A percentile compares a stretch with the other conserved stretches of the same genome.
phyloP scores from a whole-genome alignment of 192 early-diverging fungal species.

The Coemansia sp. region DNA sequence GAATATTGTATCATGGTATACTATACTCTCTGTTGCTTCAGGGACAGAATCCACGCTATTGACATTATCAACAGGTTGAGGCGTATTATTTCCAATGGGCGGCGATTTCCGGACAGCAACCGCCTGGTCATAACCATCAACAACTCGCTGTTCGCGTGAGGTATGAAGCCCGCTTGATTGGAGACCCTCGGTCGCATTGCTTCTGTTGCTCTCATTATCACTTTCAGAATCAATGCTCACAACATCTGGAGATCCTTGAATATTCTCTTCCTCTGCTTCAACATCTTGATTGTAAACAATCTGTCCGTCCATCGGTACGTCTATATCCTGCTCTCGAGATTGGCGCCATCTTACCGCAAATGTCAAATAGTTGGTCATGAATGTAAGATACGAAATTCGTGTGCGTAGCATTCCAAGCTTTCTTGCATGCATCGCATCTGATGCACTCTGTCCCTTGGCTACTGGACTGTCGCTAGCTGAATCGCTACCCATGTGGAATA shows the following conservation, averaged over 20 bases:
- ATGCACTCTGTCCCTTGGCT: not conserved
- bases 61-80: not conserved
- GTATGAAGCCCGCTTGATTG: slow-evolving; percentile 3
- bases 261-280: not conserved
- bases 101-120: not conserved
- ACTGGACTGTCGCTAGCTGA: not conserved
- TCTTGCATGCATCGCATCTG: not conserved
- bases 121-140: not conserved
- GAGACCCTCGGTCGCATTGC: not conserved
- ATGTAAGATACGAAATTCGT: slow-evolving; percentile 20
- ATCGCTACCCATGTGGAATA: slow-evolving; percentile 12
- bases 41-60: not conserved
- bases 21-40: not conserved
- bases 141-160: not conserved
- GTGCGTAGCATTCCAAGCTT: slow-evolving; percentile 15
- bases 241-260: not conserved
- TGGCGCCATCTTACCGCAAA: slow-evolving; percentile 40
- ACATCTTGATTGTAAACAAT: not conserved
- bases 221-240: slow-evolving; percentile 22
- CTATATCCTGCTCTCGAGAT: not conserved
- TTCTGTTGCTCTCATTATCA: not conserved
- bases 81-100: not conserved
- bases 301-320: not conserved
- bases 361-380: slow-evolving; percentile 34
- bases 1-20: slow-evolving; percentile 21